phyloP scores from a whole-genome alignment of 2,329 filamentous ascomycete genomes.

The Calonectria hongkongensis region DNA sequence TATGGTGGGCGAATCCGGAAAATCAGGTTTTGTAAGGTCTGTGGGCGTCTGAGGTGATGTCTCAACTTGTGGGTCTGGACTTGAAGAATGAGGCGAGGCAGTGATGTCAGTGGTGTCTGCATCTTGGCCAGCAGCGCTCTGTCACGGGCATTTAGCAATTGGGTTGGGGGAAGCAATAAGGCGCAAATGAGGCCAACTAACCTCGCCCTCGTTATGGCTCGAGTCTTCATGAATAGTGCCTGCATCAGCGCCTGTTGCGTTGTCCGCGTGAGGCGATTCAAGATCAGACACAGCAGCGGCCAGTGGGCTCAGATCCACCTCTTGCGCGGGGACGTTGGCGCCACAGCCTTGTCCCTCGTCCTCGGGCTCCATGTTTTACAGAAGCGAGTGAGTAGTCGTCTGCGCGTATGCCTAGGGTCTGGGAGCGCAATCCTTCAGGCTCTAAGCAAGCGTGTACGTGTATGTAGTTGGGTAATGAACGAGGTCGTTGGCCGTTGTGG shows the following conservation, averaged over 20 bases:
- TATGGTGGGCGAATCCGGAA: not conserved
- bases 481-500: constrained; percentile 18
- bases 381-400: not conserved
- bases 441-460: constrained; percentile 22
- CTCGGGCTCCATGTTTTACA: constrained; percentile 35
- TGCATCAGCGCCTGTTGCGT: constrained; percentile 6
- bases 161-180: constrained; percentile 3
- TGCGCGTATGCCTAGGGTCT: constrained; percentile 11
- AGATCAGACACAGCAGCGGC: constrained; percentile 18
- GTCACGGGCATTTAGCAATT: constrained; percentile 20
- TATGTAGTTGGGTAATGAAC: constrained; percentile 29
- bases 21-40: constrained; percentile 14
- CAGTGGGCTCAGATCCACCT: constrained; percentile 28
- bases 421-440: constrained; percentile 5
- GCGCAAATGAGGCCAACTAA: constrained; percentile 27
- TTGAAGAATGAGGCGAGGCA: constrained; percentile 29
- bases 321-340: constrained; percentile 25
- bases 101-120: constrained; percentile 17
- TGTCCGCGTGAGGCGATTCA: constrained; percentile 22
- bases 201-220: constrained; percentile 28
- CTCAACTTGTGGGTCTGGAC: constrained; percentile 28
- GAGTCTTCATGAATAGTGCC: constrained; percentile 2
- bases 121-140: constrained; percentile 6
- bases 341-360: constrained; percentile 24
- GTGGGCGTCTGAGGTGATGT: constrained; percentile 17